These are phyloP conservation scores for Setomelanomma holmii DNA, from an alignment of 2,329 filamentous ascomycete genomes.

Conservation along the genomic window DNA sequence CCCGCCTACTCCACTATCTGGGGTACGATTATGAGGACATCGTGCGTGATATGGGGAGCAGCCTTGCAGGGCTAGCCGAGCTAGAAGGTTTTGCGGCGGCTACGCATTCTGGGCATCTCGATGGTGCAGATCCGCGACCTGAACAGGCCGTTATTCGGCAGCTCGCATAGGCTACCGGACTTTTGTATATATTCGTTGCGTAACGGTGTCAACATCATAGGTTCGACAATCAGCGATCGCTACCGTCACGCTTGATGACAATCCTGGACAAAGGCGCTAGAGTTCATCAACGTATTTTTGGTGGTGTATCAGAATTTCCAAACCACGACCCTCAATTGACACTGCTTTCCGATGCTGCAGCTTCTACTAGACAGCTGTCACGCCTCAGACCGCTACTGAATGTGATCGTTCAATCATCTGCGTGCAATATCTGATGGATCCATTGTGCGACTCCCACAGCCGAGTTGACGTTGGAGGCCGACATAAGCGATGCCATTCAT, in stretches of 20 bases:
- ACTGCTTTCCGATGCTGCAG: too few relatives aligned
- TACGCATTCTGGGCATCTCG: conserved; percentile 14
- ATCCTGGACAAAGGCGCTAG: neutral
- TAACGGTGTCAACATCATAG: conserved; percentile 12
- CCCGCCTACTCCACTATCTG: conserved; percentile 36
- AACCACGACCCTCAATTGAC: neutral
- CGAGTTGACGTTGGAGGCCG: conserved; percentile 6
- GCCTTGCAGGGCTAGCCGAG: conserved; percentile 38
- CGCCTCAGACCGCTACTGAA: neutral
- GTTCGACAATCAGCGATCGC: neutral
- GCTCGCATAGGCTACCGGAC: conserved; percentile 17
- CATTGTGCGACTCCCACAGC: conserved; percentile 8
- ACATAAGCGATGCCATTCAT: conserved; percentile 21
- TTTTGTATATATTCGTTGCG: conserved; percentile 25
- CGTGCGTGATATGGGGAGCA: conserved; percentile 36
- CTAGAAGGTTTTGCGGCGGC: conserved; percentile 33
- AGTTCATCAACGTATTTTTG: neutral
- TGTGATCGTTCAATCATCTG: neutral
- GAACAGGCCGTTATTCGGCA: conserved; percentile 21
- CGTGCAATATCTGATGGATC: conserved; percentile 1
- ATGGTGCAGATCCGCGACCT: conserved; percentile 14
- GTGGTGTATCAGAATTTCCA: neutral
- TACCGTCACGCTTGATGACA: neutral
- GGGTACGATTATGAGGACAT: conserved; percentile 45
- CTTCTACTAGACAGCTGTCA: neutral